Evolutionary conservation across 768 basidiomycete species (phyloP), one percentile per base, ranked within the genome.

Genomic region (Pholiota conissans): DNA sequence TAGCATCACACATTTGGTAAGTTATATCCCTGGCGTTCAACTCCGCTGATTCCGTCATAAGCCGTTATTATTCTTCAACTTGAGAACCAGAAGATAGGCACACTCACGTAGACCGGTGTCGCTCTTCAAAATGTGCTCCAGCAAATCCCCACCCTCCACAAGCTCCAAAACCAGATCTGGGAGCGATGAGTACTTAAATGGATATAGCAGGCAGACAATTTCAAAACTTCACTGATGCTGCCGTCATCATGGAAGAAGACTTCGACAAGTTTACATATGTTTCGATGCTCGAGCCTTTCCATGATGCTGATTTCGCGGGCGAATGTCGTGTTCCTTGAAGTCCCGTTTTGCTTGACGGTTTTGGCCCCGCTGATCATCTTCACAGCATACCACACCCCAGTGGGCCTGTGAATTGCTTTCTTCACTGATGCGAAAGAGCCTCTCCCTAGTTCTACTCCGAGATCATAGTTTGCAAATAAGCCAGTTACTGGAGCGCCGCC

Each of bases 391-490:
- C 85, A 85, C 56, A 82, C 74, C 10, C 93, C 93, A 10, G 87
- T 89, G 20, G 73, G 70, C 9, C 86, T 83, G 63, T 85, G 81
- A 45, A 95, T 76, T 1, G 91, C 94, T 69, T 89, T 91, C 76
- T 87, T 83, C 18, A 98, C 96, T 9, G 88, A 89, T 3, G 94
- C 96, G 68, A 97, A 98, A 2, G 92, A 87, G 8, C 96, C 96
- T 63, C 87, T 89, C 52, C 96, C 96, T 3, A 98, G 83, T 69
- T 91, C 87, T 50, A 76, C 69, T 29, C 79, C 76, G 35, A 91
- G 65, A 60, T 91, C 89, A 68, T 92, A 92, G 54, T 76, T 73
- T 1, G 81, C 81, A 66, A 87, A 83, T 9, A 92, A 71, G 3
- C 86, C 87, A 3, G 76, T 76, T 20, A 71, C 72, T 0, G 81